These are phyloP conservation scores for Curvularia sp. DNA, from an alignment of 2,329 filamentous ascomycete species.

Conservation along the genomic window DNA sequence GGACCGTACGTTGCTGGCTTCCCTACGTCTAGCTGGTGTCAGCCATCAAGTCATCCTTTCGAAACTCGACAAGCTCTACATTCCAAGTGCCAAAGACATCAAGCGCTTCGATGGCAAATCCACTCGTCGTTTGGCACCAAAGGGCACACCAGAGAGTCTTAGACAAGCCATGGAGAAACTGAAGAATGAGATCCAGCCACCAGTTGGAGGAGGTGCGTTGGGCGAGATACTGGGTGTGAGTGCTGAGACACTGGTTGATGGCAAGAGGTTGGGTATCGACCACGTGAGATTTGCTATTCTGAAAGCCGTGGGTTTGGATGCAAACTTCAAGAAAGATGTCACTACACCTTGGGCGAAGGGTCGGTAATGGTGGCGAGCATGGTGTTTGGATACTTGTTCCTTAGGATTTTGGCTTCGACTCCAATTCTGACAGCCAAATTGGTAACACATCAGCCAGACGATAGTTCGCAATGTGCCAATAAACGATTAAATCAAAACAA, in stretches of 20 bases:
- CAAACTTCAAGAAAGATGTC: slow-evolving; percentile 7
- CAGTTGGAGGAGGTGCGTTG: slow-evolving; percentile 50
- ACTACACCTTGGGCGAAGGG: not conserved
- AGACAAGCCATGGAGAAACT: slow-evolving; percentile 49
- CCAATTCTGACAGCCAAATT: not conserved
- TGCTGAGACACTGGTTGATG: slow-evolving; percentile 57
- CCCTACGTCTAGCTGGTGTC: slow-evolving; percentile 64
- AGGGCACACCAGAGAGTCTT: slow-evolving; percentile 54
- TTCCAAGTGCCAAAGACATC: slow-evolving; percentile 31
- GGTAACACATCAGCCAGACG: not conserved
- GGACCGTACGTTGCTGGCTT: slow-evolving; percentile 64
- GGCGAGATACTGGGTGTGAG: slow-evolving; percentile 69
- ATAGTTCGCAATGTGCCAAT: not conserved
- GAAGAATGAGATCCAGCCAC: slow-evolving; percentile 46
- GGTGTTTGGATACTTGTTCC: not conserved
- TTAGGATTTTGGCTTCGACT: not conserved
- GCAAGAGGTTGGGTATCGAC: slow-evolving; percentile 64
- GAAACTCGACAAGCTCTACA: slow-evolving; percentile 63
- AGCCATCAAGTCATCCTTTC: slow-evolving; percentile 71
- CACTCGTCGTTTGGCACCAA: slow-evolving; percentile 22
- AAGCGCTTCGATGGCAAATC: slow-evolving; percentile 24
- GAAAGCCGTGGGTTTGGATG: slow-evolving; percentile 55
- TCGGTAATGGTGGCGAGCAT: not conserved
- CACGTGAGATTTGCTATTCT: slow-evolving; percentile 70
- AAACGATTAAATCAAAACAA: not conserved